phyloP scores from a whole-genome alignment of 148 eudicot species.

The Fagopyrum tataricum region DNA sequence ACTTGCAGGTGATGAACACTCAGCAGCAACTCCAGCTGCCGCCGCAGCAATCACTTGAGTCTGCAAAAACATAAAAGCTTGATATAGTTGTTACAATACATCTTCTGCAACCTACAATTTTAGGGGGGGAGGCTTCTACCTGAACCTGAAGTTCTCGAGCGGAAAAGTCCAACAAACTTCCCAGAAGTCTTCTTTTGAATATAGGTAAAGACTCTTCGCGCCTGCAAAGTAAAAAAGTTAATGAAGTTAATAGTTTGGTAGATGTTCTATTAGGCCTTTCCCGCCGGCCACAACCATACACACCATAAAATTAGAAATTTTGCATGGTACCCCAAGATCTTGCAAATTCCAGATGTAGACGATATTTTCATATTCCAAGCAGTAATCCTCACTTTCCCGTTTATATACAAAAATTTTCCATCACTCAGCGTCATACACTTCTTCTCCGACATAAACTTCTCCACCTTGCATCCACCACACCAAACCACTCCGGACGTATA shows the following conservation, averaged over 20 bases:
- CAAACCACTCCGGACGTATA: neutral
- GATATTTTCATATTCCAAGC: neutral
- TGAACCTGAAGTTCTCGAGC: constrained; percentile 95
- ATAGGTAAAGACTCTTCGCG: constrained; percentile 92
- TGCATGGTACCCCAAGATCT: neutral
- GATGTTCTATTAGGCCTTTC: neutral
- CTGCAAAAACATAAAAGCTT: constrained; percentile 38
- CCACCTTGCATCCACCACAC: neutral
- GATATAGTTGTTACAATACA: constrained; percentile 10
- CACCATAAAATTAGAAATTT: neutral
- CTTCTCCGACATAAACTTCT: neutral
- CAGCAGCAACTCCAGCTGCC: constrained; percentile 97
- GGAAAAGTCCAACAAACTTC: constrained; percentile 85
- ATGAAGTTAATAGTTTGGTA: constrained; percentile 1
- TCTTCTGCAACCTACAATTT: neutral
- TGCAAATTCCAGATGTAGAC: neutral
- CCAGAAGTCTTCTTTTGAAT: constrained; percentile 90
- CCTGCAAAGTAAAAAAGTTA: constrained; percentile 29
- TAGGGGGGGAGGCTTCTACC: constrained; percentile 32
- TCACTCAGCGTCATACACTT: neutral
- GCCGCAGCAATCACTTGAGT: constrained; percentile 99
- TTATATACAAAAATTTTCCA: neutral
- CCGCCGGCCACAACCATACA: neutral
- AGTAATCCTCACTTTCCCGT: neutral
- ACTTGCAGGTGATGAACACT: constrained; percentile 64